A percentile compares a stretch with the other conserved stretches of the same genome.
These are phyloP conservation scores for Saraca asoca DNA, from an alignment of 331 rosid genomes.

Conservation along the genomic window DNA sequence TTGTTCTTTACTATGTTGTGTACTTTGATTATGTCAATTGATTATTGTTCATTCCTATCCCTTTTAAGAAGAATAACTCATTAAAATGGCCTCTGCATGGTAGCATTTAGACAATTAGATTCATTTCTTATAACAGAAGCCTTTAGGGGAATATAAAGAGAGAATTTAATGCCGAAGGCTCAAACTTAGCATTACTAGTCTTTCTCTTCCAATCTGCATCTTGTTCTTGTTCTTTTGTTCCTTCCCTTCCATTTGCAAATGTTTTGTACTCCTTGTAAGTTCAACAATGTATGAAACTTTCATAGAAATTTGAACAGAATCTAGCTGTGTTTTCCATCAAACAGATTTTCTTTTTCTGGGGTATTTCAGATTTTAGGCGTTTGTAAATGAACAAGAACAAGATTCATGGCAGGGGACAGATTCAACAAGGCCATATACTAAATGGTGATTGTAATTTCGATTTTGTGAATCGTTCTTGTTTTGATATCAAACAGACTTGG, in stretches of 20 bases:
- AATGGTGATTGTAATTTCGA: constrained; percentile 42
- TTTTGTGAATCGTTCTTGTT: constrained; percentile 38
- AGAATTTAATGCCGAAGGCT: constrained; percentile 39
- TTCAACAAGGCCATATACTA: constrained; percentile 44
- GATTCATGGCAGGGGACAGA: constrained; percentile 41
- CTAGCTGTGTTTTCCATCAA: constrained; percentile 11
- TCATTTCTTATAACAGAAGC: constrained; percentile 53
- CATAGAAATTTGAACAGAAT: constrained; percentile 28
- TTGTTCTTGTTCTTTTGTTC: constrained; percentile 24
- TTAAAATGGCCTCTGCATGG: constrained; percentile 20
- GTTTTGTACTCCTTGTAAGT: neutral
- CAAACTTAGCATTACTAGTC: constrained; percentile 37
- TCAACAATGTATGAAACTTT: neutral
- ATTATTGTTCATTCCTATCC: constrained; percentile 34
- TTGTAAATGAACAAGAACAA: constrained; percentile 53
- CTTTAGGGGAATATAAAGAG: constrained; percentile 38
- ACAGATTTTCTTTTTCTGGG: neutral
- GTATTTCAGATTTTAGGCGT: neutral
- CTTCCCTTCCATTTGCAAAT: no score
- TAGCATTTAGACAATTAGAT: constrained; percentile 42
- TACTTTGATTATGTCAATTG: constrained; percentile 55
- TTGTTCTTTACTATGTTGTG: constrained; percentile 41
- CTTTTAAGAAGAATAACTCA: constrained; percentile 17
- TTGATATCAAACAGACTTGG: constrained; percentile 45
- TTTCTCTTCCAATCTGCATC: constrained; percentile 31